phyloP scores from a whole-genome alignment of 129 eudicot species.

The Centrapalus pauciflorus region DNA sequence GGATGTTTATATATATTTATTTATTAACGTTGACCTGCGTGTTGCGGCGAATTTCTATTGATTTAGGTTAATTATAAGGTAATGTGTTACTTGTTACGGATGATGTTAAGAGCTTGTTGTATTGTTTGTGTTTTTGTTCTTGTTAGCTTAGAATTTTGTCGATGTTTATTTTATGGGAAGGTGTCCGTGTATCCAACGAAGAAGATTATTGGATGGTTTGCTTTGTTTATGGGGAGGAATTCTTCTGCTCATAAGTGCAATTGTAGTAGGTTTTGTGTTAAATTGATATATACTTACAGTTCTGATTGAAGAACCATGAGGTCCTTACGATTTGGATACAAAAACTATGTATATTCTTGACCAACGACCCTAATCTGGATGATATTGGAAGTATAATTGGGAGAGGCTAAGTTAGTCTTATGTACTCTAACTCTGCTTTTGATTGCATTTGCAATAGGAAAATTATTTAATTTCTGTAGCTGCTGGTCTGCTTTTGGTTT shows the following conservation, averaged over 20 bases:
- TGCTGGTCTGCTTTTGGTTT: not conserved
- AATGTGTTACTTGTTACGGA: not conserved
- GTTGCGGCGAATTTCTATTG: not conserved
- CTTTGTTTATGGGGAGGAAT: too few species aligned
- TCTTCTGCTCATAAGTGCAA: not conserved
- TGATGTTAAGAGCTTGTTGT: not conserved
- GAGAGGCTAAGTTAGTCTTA: too few species aligned
- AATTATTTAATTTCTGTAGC: not conserved
- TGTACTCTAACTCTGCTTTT: not conserved
- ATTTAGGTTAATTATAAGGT: not conserved
- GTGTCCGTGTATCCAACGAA: too few species aligned
- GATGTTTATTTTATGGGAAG: not conserved
- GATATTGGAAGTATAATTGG: not conserved
- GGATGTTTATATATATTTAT: not conserved
- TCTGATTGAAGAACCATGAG: not conserved
- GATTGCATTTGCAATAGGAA: not conserved
- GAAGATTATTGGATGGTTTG: not conserved
- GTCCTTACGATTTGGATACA: not conserved
- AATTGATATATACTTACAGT: not conserved
- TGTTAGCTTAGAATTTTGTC: not conserved
- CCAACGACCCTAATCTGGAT: not conserved
- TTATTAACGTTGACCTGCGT: conserved; percentile 19
- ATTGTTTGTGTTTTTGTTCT: not conserved
- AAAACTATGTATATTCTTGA: not conserved
- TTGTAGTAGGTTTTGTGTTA: not conserved